Conservation (phyloP, 331 rosid genomes). For the Rosa hybrid region DNA sequence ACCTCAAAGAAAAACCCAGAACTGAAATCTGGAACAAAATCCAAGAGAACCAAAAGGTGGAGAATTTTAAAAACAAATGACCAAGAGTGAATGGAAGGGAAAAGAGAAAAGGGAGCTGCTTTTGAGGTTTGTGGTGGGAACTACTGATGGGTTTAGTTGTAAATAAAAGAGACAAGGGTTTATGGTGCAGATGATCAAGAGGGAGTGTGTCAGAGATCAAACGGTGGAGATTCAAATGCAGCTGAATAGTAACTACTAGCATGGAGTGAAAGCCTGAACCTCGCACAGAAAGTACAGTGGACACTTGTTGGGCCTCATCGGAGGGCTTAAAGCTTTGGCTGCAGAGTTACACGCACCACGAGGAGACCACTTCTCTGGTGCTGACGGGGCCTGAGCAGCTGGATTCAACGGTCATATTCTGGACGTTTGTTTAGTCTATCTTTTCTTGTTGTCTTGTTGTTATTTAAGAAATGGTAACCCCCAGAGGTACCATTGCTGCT, state of each 20-base stretch:
- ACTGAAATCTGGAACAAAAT: constrained; percentile 10
- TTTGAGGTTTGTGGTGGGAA: constrained; percentile 22
- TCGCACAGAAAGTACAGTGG: constrained; percentile 12
- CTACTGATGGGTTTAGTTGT: constrained; percentile 13
- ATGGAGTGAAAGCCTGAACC: constrained; percentile 1
- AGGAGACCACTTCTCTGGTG: constrained; percentile 18
- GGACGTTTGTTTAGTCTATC: neutral
- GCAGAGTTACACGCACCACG: constrained; percentile 9
- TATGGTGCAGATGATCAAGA: neutral
- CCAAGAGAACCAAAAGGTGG: constrained; percentile 13
- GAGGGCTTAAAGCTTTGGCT: neutral
- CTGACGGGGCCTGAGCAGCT: constrained; percentile 41
- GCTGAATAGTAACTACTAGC: constrained; percentile 18
- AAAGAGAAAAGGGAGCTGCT: constrained; percentile 30
- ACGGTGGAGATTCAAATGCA: constrained; percentile 34
- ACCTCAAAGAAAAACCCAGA: constrained; percentile 10
- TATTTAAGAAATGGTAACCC: neutral
- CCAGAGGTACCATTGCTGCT: neutral
- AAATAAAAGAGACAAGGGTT: constrained; percentile 31
- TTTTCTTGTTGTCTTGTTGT: neutral
- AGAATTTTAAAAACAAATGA: constrained; percentile 5
- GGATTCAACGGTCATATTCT: constrained; percentile 37
- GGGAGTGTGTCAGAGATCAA: constrained; percentile 31
- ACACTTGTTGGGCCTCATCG: neutral
- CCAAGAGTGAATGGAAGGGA: constrained; percentile 32